Percentiles rank a stretch among this genome's conserved stretches.
phyloP scores from a whole-genome alignment of 2,329 filamentous ascomycete species.

The Penicillium oxalicum region DNA sequence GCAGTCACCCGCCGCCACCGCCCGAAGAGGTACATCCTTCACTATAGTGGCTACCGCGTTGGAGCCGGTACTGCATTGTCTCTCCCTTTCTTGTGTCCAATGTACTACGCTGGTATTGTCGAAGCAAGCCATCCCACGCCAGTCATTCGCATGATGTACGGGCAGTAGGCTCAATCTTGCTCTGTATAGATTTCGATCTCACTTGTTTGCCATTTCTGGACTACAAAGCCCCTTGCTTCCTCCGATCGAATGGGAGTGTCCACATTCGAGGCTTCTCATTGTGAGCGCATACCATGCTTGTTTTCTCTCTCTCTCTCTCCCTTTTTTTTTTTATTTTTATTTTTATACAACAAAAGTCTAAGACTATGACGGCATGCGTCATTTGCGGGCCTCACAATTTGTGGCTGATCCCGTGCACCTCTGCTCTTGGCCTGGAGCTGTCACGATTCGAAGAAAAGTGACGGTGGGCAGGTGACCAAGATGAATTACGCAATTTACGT shows the following conservation, averaged over 20 bases:
- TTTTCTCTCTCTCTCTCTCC: no score
- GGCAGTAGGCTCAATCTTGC: no score
- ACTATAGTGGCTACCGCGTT: background rate
- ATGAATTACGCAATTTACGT: background rate
- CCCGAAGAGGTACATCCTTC: background rate
- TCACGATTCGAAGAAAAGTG: background rate
- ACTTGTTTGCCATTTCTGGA: no score
- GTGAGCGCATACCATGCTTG: no score
- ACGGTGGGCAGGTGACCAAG: conserved; percentile 9
- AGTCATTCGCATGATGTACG: no score
- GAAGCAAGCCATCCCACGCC: no score
- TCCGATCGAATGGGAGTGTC: no score
- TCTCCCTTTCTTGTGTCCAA: background rate
- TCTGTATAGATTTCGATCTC: no score
- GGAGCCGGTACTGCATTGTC: background rate
- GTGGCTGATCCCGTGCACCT: background rate
- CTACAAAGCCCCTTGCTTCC: no score
- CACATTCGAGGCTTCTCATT: no score
- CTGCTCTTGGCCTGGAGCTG: conserved; percentile 7
- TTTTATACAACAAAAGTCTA: background rate
- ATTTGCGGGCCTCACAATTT: background rate
- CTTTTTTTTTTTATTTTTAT: no score
- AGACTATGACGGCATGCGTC: background rate
- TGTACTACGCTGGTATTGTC: no score
- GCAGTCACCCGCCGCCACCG: conserved; percentile 4